These are phyloP conservation scores for Reticulascus tulasneorum DNA, from an alignment of 2,329 filamentous ascomycete genomes.

Conservation along the genomic window DNA sequence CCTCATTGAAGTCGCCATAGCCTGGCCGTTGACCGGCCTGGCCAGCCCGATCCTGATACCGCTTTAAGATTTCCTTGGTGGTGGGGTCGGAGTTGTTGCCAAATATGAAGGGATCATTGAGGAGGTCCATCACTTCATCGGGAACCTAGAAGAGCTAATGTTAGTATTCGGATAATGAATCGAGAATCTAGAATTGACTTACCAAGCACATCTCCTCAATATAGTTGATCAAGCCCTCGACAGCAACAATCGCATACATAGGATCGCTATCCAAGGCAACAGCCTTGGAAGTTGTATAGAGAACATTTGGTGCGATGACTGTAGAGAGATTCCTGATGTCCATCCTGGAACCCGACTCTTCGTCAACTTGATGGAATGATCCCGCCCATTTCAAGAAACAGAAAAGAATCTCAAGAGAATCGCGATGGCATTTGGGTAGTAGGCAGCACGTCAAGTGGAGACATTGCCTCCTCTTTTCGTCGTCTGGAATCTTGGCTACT, in stretches of 20 bases:
- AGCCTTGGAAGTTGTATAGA: conserved; percentile 66
- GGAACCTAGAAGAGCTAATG: conserved; percentile 62
- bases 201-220: conserved; percentile 98
- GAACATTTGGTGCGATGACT: conserved; percentile 93
- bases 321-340: conserved; percentile 96
- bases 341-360: conserved; percentile 98
- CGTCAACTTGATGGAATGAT: conserved; percentile 94
- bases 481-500: conserved; percentile 81
- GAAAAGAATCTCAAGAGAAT: conserved; percentile 92
- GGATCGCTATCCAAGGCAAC: conserved; percentile 77
- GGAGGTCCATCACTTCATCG: conserved; percentile 80
- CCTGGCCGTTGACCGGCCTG: conserved; percentile 53
- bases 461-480: conserved; percentile 76
- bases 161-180: conserved; percentile 13
- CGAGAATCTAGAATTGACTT: conserved; percentile 33
- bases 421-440: conserved; percentile 85
- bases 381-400: conserved; percentile 96
- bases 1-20: conserved; percentile 52
- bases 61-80: conserved; percentile 93
- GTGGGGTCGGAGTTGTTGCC: conserved; percentile 82
- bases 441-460: conserved; percentile 90
- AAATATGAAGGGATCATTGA: conserved; percentile 80
- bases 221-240: conserved; percentile 84
- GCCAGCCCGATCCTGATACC: conserved; percentile 74
- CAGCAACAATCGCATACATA: conserved; percentile 89